These are phyloP conservation scores for Didymella pomorum DNA, from an alignment of 2,329 filamentous ascomycete species.

Conservation along the genomic window DNA sequence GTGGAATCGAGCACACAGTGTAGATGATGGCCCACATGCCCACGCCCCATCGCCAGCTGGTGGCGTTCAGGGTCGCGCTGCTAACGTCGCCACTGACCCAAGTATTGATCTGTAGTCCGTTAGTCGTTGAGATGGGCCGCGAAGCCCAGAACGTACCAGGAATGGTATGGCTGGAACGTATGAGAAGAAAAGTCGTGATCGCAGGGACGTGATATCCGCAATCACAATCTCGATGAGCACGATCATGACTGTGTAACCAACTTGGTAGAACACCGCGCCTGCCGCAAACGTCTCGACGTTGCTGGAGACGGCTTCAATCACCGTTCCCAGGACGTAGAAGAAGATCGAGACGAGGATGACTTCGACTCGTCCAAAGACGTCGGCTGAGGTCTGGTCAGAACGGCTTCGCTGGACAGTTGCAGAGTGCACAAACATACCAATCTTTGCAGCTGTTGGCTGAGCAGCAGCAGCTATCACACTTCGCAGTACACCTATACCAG, in stretches of 20 bases:
- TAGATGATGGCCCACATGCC: constrained; percentile 70
- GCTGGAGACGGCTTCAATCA: constrained; percentile 63
- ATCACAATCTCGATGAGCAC: constrained; percentile 71
- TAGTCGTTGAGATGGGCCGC: not conserved
- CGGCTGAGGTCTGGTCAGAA: constrained; percentile 64
- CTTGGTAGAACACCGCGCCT: constrained; percentile 44
- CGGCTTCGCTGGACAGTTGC: not conserved
- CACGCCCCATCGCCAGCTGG: constrained; percentile 67
- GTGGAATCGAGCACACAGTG: constrained; percentile 62
- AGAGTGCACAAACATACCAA: constrained; percentile 10
- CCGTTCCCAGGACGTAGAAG: constrained; percentile 64
- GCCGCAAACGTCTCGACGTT: constrained; percentile 63
- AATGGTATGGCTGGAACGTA: constrained; percentile 22
- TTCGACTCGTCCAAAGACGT: constrained; percentile 68
- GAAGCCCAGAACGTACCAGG: not conserved
- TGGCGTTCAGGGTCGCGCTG: constrained; percentile 57
- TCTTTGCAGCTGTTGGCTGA: constrained; percentile 34
- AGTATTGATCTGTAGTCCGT: constrained; percentile 57
- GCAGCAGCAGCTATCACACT: constrained; percentile 67
- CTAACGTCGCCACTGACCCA: constrained; percentile 70
- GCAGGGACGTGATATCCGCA: constrained; percentile 69
- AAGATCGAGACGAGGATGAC: constrained; percentile 63
- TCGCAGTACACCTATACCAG: constrained; percentile 55
- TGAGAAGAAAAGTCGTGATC: constrained; percentile 57
- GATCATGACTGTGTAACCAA: constrained; percentile 69